A percentile compares a stretch with the other conserved stretches of the same genome.
These are phyloP conservation scores for Chiua virens DNA, from an alignment of 768 basidiomycete species.

Conservation along the genomic window DNA sequence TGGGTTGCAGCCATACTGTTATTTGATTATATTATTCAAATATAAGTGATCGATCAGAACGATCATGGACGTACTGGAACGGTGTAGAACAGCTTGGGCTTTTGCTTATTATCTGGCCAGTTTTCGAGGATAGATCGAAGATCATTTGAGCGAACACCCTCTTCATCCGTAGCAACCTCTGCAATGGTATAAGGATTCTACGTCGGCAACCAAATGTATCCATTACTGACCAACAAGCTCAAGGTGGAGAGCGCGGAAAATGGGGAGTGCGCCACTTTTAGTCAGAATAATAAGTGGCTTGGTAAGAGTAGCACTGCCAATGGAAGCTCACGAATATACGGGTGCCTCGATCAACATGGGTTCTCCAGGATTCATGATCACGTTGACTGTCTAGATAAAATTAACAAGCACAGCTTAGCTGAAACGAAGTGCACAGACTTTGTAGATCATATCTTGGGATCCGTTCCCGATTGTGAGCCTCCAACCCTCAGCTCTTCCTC, in stretches of 20 bases:
- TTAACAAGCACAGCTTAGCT: conserved; percentile 5
- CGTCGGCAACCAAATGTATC: background rate
- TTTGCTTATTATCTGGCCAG: conserved; percentile 72
- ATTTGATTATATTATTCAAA: background rate
- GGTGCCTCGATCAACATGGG: conserved; percentile 80
- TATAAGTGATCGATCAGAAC: conserved; percentile 5
- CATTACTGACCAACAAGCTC: conserved; percentile 57
- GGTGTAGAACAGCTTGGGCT: conserved; percentile 80
- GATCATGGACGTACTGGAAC: conserved; percentile 54
- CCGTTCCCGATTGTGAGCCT: conserved; percentile 75
- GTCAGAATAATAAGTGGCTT: conserved; percentile 6
- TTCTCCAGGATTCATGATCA: conserved; percentile 78
- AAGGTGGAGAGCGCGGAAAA: conserved; percentile 55
- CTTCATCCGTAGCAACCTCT: conserved; percentile 79
- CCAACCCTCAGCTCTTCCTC: conserved; percentile 68
- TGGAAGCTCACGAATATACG: conserved; percentile 60
- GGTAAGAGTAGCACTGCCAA: conserved; percentile 13
- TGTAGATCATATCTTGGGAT: conserved; percentile 87
- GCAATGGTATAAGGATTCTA: conserved; percentile 5
- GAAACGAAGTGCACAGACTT: conserved; percentile 44
- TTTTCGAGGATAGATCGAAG: conserved; percentile 65
- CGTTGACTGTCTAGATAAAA: conserved; percentile 57
- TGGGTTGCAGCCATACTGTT: conserved; percentile 82
- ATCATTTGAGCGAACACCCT: conserved; percentile 62
- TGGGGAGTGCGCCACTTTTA: conserved; percentile 62